phyloP scores from a whole-genome alignment of 2,329 filamentous ascomycete genomes.

The Ophiostoma tasmaniense region DNA sequence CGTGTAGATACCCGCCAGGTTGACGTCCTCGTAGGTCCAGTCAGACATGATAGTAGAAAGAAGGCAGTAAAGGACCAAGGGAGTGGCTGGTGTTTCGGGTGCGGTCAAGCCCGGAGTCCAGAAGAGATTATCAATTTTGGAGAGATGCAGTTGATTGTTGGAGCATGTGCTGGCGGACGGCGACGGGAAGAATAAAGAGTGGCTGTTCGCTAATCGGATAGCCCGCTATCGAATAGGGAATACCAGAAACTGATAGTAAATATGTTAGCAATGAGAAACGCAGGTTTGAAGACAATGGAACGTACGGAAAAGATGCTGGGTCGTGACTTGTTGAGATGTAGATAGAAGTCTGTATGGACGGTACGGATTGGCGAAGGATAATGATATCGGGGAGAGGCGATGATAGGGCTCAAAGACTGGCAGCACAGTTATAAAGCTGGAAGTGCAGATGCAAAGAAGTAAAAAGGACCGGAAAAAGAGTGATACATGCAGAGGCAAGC shows the following conservation, averaged over 20 bases:
- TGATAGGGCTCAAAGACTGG: not conserved
- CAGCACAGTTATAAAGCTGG: not conserved
- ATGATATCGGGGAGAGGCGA: not conserved
- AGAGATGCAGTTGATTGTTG: not conserved
- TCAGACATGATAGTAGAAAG: not conserved
- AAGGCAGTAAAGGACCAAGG: too few species aligned
- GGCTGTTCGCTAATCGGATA: not conserved
- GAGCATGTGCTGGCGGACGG: not conserved
- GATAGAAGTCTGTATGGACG: not conserved
- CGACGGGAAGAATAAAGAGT: not conserved
- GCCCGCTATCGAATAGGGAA: not conserved
- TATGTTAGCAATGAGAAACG: not conserved
- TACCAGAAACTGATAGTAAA: not conserved
- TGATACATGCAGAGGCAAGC: not conserved
- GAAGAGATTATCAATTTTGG: not conserved
- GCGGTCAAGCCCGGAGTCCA: not conserved
- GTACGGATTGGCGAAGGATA: not conserved
- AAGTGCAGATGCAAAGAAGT: not conserved
- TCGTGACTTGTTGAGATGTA: not conserved
- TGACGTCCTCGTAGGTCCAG: constrained; percentile 10
- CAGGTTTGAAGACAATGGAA: not conserved
- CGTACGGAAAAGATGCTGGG: not conserved
- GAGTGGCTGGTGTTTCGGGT: not conserved
- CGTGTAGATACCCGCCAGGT: constrained; percentile 17
- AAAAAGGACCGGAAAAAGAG: not conserved